Conservation (phyloP, 2,329 filamentous ascomycete species). For the Neopestalotiopsis sp. region DNA sequence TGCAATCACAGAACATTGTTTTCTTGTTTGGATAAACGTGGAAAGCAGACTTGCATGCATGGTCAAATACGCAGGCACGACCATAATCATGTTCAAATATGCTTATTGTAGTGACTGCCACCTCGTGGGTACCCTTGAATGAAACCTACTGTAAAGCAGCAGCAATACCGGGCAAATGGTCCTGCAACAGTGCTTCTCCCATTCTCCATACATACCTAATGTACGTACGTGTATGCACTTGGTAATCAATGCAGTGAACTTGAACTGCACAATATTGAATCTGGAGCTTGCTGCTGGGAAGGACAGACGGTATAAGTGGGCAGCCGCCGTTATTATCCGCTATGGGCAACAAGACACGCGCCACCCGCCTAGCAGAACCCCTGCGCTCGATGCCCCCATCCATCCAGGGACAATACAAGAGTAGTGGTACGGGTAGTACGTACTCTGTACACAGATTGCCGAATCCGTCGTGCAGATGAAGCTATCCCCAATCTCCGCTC, state of each 20-base stretch:
- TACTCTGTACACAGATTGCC: conserved; percentile 5
- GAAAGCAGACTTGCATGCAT: too few relatives aligned
- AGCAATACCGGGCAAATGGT: too few relatives aligned
- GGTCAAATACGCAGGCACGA: too few relatives aligned
- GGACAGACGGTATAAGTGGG: background rate
- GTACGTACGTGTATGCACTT: background rate
- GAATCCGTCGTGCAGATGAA: conserved; percentile 19
- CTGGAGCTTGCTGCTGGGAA: background rate
- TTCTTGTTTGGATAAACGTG: too few relatives aligned
- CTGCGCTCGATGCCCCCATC: background rate
- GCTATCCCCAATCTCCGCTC: conserved; percentile 18
- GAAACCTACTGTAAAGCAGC: too few relatives aligned
- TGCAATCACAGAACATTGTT: too few relatives aligned
- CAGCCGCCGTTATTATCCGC: background rate
- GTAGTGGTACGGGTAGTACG: too few relatives aligned
- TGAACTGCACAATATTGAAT: background rate
- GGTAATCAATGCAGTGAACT: background rate
- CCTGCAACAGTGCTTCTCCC: background rate
- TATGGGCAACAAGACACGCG: background rate
- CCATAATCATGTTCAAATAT: too few relatives aligned
- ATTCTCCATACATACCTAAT: background rate
- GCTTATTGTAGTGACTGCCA: background rate
- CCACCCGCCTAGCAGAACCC: background rate
- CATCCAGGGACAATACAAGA: too few relatives aligned
- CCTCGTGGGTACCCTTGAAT: too few relatives aligned